Evolutionary conservation across 1,139 yeast species (phyloP).

Genomic region (Pichia sp.): DNA sequence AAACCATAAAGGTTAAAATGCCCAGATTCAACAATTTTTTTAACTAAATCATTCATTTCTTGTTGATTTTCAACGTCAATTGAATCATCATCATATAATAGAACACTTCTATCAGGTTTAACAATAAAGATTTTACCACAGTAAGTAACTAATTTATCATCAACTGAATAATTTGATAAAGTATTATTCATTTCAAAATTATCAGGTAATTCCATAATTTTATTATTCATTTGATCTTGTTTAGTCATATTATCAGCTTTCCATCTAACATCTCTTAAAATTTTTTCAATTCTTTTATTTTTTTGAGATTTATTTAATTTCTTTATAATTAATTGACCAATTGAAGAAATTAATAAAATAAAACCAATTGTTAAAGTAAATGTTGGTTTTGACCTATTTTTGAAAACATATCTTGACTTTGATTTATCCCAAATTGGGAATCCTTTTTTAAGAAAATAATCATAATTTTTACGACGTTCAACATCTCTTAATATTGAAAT

Average conservation of each 20-base stretch:
- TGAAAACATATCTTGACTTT: conserved; percentile 12
- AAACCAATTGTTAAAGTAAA: conserved; percentile 8
- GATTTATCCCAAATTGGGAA: conserved; percentile 55
- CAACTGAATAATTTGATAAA: conserved; percentile 8
- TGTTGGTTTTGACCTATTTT: conserved; percentile 15
- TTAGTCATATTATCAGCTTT: conserved; percentile 16
- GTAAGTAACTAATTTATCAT: conserved; percentile 19
- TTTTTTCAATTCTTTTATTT: conserved; percentile 15
- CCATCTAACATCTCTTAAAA: conserved; percentile 18
- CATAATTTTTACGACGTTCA: conserved; percentile 67
- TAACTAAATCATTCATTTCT: conserved; percentile 11
- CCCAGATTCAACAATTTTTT: conserved; percentile 13
- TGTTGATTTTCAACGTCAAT: conserved; percentile 9
- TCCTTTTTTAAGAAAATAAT: conserved; percentile 76
- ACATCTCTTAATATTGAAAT: conserved; percentile 61
- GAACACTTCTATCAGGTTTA: conserved; percentile 15
- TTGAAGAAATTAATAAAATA: conserved; percentile 9
- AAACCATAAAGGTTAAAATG: conserved; percentile 15
- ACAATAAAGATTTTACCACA: conserved; percentile 18
- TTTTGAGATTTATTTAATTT: conserved; percentile 12
- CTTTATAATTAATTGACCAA: conserved; percentile 14
- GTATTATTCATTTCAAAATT: conserved; percentile 3
- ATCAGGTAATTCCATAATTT: conserved; percentile 17
- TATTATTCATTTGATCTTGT: conserved; percentile 2
- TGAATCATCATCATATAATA: conserved; percentile 12